Evolutionary conservation across 768 basidiomycete genomes (phyloP).

Genomic region (Tylopilus balloui): DNA sequence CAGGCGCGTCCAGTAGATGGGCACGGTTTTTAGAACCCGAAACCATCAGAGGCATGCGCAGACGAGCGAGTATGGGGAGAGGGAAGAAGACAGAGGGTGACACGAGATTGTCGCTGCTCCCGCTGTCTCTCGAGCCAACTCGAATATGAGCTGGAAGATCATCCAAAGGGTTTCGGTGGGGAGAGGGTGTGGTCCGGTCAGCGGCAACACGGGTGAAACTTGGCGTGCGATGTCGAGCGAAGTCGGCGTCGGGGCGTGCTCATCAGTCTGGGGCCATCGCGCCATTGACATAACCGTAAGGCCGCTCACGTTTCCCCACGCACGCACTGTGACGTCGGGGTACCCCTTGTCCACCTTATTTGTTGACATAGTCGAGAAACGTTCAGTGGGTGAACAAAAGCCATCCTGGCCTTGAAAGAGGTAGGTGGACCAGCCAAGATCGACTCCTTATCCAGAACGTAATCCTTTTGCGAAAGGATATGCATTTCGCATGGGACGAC

Average conservation of each 20-base stretch:
- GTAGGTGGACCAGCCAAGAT: too few relatives aligned
- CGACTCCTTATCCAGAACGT: too few relatives aligned
- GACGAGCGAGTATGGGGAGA: slow-evolving; percentile 11
- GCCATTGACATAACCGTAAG: too few relatives aligned
- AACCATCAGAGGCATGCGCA: slow-evolving; percentile 8
- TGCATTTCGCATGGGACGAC: too few relatives aligned
- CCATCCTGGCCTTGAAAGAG: too few relatives aligned
- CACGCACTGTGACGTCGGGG: too few relatives aligned
- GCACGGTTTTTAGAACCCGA: background rate
- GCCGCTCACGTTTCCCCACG: too few relatives aligned
- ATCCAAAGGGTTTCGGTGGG: slow-evolving; percentile 9
- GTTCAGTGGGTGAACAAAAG: too few relatives aligned
- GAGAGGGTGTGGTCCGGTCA: slow-evolving; percentile 4
- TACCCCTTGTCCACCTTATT: too few relatives aligned
- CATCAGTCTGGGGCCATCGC: too few relatives aligned
- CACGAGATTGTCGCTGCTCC: background rate
- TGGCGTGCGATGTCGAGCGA: background rate
- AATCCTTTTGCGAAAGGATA: too few relatives aligned
- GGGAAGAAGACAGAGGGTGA: slow-evolving; percentile 2
- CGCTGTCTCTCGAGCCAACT: background rate
- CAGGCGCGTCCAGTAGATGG: slow-evolving; percentile 9
- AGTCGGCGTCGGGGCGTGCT: background rate
- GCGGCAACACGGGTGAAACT: background rate
- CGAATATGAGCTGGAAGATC: slow-evolving; percentile 10
- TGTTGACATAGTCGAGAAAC: too few relatives aligned